Base-by-base conservation (phyloP, 306 rosid species). In the Acacia crassicarpa region DNA sequence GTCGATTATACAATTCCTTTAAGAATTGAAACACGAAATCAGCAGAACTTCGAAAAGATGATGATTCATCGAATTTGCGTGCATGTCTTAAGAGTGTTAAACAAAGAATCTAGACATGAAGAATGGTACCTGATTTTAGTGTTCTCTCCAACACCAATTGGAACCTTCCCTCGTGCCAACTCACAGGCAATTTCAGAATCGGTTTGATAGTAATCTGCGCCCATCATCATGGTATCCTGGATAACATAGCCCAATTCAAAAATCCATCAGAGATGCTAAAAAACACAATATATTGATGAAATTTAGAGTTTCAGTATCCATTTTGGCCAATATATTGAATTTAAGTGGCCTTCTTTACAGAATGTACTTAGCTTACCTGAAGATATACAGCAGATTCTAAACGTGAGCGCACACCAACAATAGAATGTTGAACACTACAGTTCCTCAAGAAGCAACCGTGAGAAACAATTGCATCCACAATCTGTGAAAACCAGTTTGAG, bases 191-290 rank as follows among this genome's bases (percentile, higher is more conserved):
- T 90, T 89, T 95, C 99, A 33, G 90, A 30, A 71, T 95, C 99
- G 0, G 99, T 95, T 86, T 95, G 99, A 89, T 95, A 95, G 81
- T 93, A 95, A 67, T 95, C 99, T 63, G 99, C 98, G 73, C 99
- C 99, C 97, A 95, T 95, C 99, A 95, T 91, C 98, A 95, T 93
- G 33, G 99, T 93, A 81, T 93, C 98, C 99, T 95, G 86, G 71
- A 87, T 59, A 27, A 11, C 53, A 82, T 80, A 79, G 66, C 61
- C 85, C 20, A 62, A 85, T n/a, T 72, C 33, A 66, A 61, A 70
- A 33, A 22, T 75, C 46, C 35, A 75, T 82, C 1, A 5, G 20
- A 25, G 22, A 61, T 38, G 44, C 75, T 83, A 38, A 22, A 58
- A 67, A 72, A 79, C 19, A 74, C 67, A 85, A 51, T 30, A 58